Conservation (phyloP, 2,329 filamentous ascomycete genomes). For the Colletotrichum gloeosporioides region DNA sequence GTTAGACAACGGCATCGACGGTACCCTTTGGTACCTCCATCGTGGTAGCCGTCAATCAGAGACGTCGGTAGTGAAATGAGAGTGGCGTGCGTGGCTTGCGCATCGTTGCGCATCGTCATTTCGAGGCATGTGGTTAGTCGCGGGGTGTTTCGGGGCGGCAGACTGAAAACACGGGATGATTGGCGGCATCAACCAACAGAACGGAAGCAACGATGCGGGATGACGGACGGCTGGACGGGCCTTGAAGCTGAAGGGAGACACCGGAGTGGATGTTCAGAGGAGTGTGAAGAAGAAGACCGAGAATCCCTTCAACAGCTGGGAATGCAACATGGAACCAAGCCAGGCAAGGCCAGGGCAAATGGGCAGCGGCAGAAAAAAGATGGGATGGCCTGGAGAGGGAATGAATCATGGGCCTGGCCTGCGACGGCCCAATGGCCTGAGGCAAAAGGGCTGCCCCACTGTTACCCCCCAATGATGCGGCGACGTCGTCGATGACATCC, state of each 20-base stretch:
- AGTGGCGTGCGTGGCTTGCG: slow-evolving; percentile 18
- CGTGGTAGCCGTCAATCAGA: no score
- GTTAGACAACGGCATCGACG: background rate
- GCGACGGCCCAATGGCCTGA: background rate
- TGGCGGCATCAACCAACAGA: background rate
- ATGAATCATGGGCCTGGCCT: slow-evolving; percentile 15
- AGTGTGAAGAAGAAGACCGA: background rate
- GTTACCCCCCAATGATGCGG: background rate
- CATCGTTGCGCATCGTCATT: slow-evolving; percentile 16
- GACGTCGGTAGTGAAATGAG: background rate
- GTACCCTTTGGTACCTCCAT: background rate
- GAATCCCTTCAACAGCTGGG: background rate
- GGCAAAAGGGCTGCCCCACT: background rate
- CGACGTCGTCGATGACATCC: background rate
- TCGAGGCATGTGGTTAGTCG: background rate
- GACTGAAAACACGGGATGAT: background rate
- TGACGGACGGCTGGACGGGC: background rate
- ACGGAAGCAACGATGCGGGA: background rate
- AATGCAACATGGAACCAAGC: background rate
- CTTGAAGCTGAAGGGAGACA: background rate
- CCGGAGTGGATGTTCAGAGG: background rate
- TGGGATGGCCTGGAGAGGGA: background rate
- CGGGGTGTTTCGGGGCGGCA: background rate
- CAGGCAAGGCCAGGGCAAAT: background rate
- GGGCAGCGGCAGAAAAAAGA: background rate